phyloP scores from a whole-genome alignment of 139 green algal genomes.

The Pleodorina starrii region DNA sequence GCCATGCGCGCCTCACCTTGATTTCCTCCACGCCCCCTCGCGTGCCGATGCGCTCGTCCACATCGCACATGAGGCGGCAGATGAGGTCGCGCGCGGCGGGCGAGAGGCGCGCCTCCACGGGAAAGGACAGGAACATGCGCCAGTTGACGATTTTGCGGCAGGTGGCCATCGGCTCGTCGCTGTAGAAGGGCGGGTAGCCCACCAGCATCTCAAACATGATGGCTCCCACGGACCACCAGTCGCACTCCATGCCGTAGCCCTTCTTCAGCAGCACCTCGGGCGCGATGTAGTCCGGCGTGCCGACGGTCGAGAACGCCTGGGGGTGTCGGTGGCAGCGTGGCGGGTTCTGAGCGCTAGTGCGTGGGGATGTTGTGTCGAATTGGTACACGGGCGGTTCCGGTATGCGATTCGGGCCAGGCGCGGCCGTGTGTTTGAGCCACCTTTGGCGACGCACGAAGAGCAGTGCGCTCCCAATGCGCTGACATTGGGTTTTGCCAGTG shows the following conservation, averaged over 20 bases:
- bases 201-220: slow-evolving; percentile 99
- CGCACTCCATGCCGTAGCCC: slow-evolving; percentile 98
- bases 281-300: slow-evolving; percentile 97
- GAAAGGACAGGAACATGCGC: slow-evolving; percentile 92
- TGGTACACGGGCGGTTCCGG: too few species aligned
- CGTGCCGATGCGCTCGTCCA: slow-evolving; percentile 93
- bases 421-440: too few species aligned
- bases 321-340: background rate
- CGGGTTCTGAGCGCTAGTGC: too few species aligned
- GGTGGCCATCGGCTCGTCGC: slow-evolving; percentile 94
- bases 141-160: slow-evolving; percentile 97
- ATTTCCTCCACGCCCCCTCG: slow-evolving; percentile 67
- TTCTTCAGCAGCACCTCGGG: slow-evolving; percentile 97
- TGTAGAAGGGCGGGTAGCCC: slow-evolving; percentile 98
- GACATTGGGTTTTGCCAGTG: too few species aligned
- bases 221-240: slow-evolving; percentile 98
- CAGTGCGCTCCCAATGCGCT: too few species aligned
- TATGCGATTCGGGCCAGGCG: too few species aligned
- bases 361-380: too few species aligned
- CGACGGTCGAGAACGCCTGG: slow-evolving; percentile 94
- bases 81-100: slow-evolving; percentile 91
- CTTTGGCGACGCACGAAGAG: too few species aligned
- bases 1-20: too few species aligned
- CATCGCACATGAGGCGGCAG: slow-evolving; percentile 93
- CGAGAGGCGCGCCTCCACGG: slow-evolving; percentile 75